Percentiles rank a stretch among this genome's conserved stretches.
These are phyloP conservation scores for Candida arabinofermentans DNA, from an alignment of 805 yeast species.

Conservation along the genomic window DNA sequence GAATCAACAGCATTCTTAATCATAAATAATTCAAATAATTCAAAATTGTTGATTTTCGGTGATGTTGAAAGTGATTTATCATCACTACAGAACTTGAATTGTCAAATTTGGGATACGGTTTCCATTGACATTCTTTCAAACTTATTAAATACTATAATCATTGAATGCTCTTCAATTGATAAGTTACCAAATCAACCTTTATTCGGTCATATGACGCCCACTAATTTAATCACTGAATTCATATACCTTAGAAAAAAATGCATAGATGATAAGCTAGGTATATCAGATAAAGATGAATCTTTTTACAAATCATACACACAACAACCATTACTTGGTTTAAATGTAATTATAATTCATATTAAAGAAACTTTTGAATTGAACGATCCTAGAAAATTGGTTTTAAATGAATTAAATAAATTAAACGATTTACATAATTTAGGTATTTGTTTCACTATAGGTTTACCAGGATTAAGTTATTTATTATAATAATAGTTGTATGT, in stretches of 20 bases:
- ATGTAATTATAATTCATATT: slow-evolving; percentile 50
- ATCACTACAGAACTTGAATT: slow-evolving; percentile 37
- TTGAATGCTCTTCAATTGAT: slow-evolving; percentile 71
- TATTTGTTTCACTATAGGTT: slow-evolving; percentile 45
- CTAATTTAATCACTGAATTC: slow-evolving; percentile 56
- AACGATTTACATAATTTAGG: slow-evolving; percentile 37
- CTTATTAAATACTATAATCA: slow-evolving; percentile 50
- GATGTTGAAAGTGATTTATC: slow-evolving; percentile 71
- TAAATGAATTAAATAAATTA: slow-evolving; percentile 43
- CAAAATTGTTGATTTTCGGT: slow-evolving; percentile 64
- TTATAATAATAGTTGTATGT: slow-evolving; percentile 5
- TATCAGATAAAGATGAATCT: slow-evolving; percentile 1
- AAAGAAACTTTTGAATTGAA: slow-evolving; percentile 36
- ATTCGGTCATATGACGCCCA: slow-evolving; percentile 82
- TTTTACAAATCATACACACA: slow-evolving; percentile 11
- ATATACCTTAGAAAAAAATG: slow-evolving; percentile 23
- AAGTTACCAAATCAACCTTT: slow-evolving; percentile 43
- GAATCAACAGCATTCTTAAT: slow-evolving; percentile 62
- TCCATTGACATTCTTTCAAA: slow-evolving; percentile 41
- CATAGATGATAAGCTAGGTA: slow-evolving; percentile 6
- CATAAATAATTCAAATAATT: slow-evolving; percentile 22
- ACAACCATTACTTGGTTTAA: slow-evolving; percentile 39
- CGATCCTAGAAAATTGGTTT: slow-evolving; percentile 59
- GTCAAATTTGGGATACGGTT: slow-evolving; percentile 52
- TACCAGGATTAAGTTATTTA: slow-evolving; percentile 49